Evolutionary conservation across 148 eudicot species (phyloP), one percentile per base, ranked within the genome.

Genomic region (Persicaria maculosa): DNA sequence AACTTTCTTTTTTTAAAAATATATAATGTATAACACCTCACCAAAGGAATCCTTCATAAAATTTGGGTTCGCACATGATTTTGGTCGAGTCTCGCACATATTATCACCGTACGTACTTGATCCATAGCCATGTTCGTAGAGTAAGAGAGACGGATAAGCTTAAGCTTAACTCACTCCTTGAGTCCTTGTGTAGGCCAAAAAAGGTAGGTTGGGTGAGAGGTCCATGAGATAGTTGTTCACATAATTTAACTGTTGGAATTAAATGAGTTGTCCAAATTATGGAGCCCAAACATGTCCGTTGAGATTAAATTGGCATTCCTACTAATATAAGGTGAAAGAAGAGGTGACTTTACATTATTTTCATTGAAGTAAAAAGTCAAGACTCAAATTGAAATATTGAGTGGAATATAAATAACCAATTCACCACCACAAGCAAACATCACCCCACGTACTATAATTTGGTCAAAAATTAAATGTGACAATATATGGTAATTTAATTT

Each of bases 251-350:
- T 9, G 43, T 59, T 59, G 67, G 67, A 25, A 59, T 9, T 59
- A 7, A 25, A 59, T 22, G 40, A 14, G 67, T 8, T 59, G 67
- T 59, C 43, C 19, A 59, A 22, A 59, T 59, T 59, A 59, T 59
- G 14, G 67, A 59, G 67, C 67, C 14, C 67, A 59, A 58, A 59
- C 14, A 59, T 59, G 15, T 59, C 67, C 15, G 43, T 59, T 59
- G 67, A 59, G 43, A 59, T 59, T 59, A 25, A 19, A 22, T 20
- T 20, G 36, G 44, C 20, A 31, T 31, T 31, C 40, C 25, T 57
- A 19, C 19, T 57, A 19, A 10, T 17, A 16, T 16, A 54, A 55
- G 61, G 8, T 55, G 40, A 31, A 31, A 55, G 22, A 54, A 54
- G 20, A n/a, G 1, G 55, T 19, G 59, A 1, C 20, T 16, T 16